Evolutionary conservation across 2,329 filamentous ascomycete genomes (phyloP), one percentile per base, ranked within the genome.

Genomic region (Aureobasidium melanogenum): DNA sequence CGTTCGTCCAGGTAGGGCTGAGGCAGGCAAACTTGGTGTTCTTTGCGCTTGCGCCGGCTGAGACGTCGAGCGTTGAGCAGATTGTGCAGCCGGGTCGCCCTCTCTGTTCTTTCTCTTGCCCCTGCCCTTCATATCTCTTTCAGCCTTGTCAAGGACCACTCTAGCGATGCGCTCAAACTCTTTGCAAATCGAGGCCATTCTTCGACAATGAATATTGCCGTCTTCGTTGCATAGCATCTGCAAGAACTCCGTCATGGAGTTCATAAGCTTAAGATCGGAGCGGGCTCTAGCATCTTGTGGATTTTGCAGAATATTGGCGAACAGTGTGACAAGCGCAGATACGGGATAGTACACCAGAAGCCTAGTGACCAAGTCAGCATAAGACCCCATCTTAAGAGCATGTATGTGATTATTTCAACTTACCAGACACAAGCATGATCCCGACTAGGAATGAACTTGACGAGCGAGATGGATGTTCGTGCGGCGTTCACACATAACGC

Each of bases 261-360:
- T 91, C 91, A 99, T 97, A 22, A 97, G 77, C 66, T 89, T 88
- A 17, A 94, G 85, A 72, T 99, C 94, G 0, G 91, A 91, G 60
- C 91, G 86, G 44, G 93, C 93, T 48, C 91, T 84, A 1, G 88
- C 85, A 70, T 99, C 94, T 62, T 93, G 84, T 0, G 94, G 94
- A 67, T 97, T 97, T 72, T 99, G 94, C 0, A 99, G 76, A 50
- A 97, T 95, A 69, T 97, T 97, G 63, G 93, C 92, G 69, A 99
- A 99, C 1, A 99, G 78, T 0, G 94, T 97, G 47, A 99, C 91
- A 5, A 97, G 82, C 1, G 94, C 89, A 0, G 94, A 96, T 9
- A 99, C 92, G 0, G 94, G 94, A 75, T 96, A 99, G 75, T 99
- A 99, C 12, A 97, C 79, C 66, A 97, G 90, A 70, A 99, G 82